A percentile compares a stretch with the other conserved stretches of the same genome.
phyloP scores from a whole-genome alignment of 441 rosid species.

The Rhodomyrtus psidioides region DNA sequence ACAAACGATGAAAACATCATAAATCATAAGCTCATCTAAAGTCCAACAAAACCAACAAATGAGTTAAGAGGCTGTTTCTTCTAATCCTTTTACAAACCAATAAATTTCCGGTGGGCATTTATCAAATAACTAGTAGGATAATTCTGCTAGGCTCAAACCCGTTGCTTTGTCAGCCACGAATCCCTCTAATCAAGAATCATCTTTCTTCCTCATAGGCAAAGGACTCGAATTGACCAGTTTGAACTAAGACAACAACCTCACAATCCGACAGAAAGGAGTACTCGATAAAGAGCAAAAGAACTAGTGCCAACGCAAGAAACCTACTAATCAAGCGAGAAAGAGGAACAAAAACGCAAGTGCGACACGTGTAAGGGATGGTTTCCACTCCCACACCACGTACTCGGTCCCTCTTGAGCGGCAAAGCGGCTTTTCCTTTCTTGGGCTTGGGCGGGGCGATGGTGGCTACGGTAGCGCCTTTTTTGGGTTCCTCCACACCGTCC shows the following conservation, averaged over 20 bases:
- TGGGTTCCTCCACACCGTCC: constrained; percentile 28
- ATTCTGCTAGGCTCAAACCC: background rate
- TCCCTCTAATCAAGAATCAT: background rate
- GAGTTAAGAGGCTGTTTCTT: background rate
- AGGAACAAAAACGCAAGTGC: background rate
- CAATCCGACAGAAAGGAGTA: background rate
- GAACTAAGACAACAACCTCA: background rate
- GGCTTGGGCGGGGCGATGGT: constrained; percentile 44
- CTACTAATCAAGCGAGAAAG: background rate
- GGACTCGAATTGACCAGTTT: background rate
- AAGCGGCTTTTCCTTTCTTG: constrained; percentile 84
- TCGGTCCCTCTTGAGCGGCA: constrained; percentile 83
- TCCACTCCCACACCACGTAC: constrained; percentile 26
- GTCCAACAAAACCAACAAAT: background rate
- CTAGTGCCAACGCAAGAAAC: background rate
- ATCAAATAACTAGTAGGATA: background rate
- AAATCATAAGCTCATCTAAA: background rate
- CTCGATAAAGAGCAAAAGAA: background rate
- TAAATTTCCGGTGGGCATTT: background rate
- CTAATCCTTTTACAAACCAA: background rate
- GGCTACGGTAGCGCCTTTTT: constrained; percentile 16
- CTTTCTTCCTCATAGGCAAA: background rate
- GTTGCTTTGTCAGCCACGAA: background rate
- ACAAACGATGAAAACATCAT: background rate
- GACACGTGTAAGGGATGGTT: background rate